Base-by-base conservation (phyloP, 2,329 filamentous ascomycete species). In the Fusarium scirpi region DNA sequence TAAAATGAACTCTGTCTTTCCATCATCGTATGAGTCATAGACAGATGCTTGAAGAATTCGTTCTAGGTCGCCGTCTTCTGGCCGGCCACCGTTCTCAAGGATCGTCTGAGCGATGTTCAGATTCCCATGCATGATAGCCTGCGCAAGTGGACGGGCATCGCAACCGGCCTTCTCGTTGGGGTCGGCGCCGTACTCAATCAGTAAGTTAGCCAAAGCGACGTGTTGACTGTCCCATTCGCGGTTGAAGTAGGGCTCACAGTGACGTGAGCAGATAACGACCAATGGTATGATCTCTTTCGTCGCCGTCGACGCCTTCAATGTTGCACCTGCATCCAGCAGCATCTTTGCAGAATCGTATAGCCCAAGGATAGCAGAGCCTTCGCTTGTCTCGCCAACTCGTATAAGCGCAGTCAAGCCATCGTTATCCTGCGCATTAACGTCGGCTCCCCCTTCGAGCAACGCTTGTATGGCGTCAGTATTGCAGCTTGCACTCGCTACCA, bases 401-500 rank as follows among this genome's bases (percentile, higher is more conserved):
- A 65, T 62, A 44, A 76, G 67, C 10, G 74, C 71, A 16, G 67
- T 72, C 38, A 76, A 62, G 7, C 74, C 71, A 47, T 76, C 74
- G 22, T 76, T 70, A 20, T 76, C 74, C 15, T 73, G 27, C 5
- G 72, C 69, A 24, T 76, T 66, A 16, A 76, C 72, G 29, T 76
- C 58, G 30, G 74, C 74, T 18, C 74, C 74, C 16, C 71, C 73
- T 18, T 64, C 49, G 25, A 76, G 58, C 25, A 76, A 64, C 44
- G 65, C 71, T 48, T 70, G 67, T 62, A 76, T 76, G 27, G 74
- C 73, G 13, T 63, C 60, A 20, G 73, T 59, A 44, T 76, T 76
- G 52, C 74, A 76, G 58, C 65, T 75, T 8, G 74, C 66, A 58
- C 74, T 75, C 15, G 74, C 74, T 11, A 76, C 71, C 74, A 76